Percentiles rank a stretch among this genome's conserved stretches.
phyloP scores from a whole-genome alignment of 2,329 filamentous ascomycete species.

The Ophiostoma piceae region DNA sequence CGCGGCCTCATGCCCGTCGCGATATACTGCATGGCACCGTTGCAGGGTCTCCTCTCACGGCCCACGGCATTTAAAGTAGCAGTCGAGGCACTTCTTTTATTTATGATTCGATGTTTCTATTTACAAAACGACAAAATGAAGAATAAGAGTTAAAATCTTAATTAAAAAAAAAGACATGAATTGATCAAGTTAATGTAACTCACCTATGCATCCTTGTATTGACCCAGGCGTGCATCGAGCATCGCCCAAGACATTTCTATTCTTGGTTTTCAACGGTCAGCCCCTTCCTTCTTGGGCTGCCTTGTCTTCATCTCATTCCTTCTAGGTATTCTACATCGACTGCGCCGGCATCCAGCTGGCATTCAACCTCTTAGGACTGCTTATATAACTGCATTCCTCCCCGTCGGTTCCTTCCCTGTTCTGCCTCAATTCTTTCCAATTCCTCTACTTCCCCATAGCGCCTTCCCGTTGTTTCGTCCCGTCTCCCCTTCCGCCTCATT shows the following conservation, averaged over 20 bases:
- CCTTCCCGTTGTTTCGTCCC: conserved; percentile 6
- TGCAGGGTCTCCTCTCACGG: not conserved
- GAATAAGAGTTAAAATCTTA: too few species aligned
- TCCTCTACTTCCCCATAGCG: not conserved
- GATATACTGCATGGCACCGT: conserved; percentile 9
- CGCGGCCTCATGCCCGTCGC: not conserved
- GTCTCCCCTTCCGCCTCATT: conserved; percentile 8
- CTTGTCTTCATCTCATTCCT: not conserved
- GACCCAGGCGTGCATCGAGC: not conserved
- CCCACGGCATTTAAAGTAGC: not conserved
- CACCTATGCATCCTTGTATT: not conserved
- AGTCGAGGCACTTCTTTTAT: not conserved
- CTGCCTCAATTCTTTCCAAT: not conserved
- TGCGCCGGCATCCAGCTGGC: not conserved
- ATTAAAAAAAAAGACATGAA: not conserved
- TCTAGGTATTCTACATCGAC: not conserved
- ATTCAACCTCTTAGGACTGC: not conserved
- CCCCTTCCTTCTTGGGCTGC: not conserved
- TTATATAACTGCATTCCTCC: conserved; percentile 10
- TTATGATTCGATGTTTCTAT: too few species aligned
- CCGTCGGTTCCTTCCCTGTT: conserved; percentile 3
- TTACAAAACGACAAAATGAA: too few species aligned
- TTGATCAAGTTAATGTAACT: not conserved
- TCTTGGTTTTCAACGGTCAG: not conserved
- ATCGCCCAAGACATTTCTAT: not conserved